Evolutionary conservation across 495 filamentous ascomycete species (phyloP).

Genomic region (Rhypophila decipiens): DNA sequence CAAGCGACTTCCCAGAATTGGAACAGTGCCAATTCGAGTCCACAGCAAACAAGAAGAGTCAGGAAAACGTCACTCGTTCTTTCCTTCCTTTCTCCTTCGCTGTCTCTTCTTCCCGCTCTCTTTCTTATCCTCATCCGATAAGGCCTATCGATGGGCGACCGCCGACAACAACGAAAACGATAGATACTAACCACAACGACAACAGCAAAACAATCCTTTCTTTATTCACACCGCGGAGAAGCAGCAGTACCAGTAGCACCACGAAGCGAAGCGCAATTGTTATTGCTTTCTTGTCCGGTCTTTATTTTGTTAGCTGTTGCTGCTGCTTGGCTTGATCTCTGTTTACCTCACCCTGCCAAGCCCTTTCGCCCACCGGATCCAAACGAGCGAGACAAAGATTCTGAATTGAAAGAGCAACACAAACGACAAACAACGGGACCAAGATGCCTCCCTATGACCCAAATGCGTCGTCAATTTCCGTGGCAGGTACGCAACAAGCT

Average conservation of each 20-base stretch:
- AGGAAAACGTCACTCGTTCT: background rate
- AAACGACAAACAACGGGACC: constrained; percentile 1
- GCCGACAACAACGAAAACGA: background rate
- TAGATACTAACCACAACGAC: background rate
- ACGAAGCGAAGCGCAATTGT: too few species aligned
- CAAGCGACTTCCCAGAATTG: too few species aligned
- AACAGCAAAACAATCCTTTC: background rate
- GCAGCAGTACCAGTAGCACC: too few species aligned
- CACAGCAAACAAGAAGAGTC: background rate
- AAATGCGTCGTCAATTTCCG: constrained; percentile 51
- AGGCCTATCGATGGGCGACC: background rate
- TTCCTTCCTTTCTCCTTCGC: background rate
- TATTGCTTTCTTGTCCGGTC: too few species aligned
- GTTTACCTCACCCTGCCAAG: too few species aligned
- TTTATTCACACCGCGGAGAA: background rate
- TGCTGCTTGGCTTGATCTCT: too few species aligned
- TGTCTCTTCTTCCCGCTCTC: background rate
- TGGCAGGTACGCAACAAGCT: constrained; percentile 42
- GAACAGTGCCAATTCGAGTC: constrained; percentile 1
- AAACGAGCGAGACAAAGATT: too few species aligned
- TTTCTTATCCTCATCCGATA: background rate
- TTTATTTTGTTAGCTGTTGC: too few species aligned
- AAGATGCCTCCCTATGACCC: constrained; percentile 26
- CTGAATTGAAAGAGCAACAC: background rate
- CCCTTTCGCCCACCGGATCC: too few species aligned